Conservation (phyloP, 805 yeast genomes). For the Wickerhamomyces strasburgensis region DNA sequence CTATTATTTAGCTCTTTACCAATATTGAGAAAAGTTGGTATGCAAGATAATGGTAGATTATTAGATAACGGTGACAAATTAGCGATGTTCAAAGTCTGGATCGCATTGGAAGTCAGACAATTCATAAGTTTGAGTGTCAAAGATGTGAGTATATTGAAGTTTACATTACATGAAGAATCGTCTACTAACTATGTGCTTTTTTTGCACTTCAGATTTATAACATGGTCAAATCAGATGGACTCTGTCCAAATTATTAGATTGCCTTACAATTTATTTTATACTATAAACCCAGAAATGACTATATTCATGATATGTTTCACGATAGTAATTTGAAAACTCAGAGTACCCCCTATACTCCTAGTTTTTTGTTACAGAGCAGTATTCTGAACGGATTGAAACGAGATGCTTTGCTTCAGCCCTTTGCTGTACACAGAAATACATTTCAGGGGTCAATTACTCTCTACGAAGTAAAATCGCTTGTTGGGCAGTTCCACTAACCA, state of each 20-base stretch:
- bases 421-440: too few relatives aligned
- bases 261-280: not conserved
- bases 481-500: too few relatives aligned
- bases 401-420: too few relatives aligned
- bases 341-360: too few relatives aligned
- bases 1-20: constrained; percentile 24
- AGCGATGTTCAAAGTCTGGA: constrained; percentile 87
- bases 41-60: constrained; percentile 55
- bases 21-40: constrained; percentile 65
- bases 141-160: constrained; percentile 46
- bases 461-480: too few relatives aligned
- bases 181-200: constrained; percentile 6
- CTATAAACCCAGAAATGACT: not conserved
- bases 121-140: constrained; percentile 78
- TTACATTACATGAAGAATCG: not conserved
- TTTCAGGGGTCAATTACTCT: too few relatives aligned
- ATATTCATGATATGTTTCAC: too few relatives aligned
- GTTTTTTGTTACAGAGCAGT: too few relatives aligned
- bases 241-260: constrained; percentile 55
- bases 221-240: constrained; percentile 57
- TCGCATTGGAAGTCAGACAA: constrained; percentile 83
- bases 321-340: too few relatives aligned
- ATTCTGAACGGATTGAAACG: too few relatives aligned
- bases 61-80: constrained; percentile 56
- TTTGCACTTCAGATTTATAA: constrained; percentile 34